Conservation (phyloP, 1,139 yeast species). For the Neolecta irregularis region DNA sequence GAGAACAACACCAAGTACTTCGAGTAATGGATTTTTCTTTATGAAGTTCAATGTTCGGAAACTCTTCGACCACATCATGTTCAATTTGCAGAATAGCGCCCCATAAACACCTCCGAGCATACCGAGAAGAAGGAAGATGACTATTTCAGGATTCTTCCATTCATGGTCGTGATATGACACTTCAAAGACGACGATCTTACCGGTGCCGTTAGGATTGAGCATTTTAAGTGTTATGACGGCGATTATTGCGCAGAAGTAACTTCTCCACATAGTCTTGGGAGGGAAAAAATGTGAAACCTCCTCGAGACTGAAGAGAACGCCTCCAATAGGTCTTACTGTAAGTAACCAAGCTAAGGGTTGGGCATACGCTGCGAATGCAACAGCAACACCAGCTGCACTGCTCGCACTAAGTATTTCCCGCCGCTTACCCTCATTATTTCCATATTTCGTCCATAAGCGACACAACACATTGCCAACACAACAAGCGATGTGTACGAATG, state of each 20-base stretch:
- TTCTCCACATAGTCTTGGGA: conserved; percentile 42
- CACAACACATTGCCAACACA: conserved; percentile 48
- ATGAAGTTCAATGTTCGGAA: conserved; percentile 29
- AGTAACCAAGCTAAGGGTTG: no score
- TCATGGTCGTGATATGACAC: conserved; percentile 36
- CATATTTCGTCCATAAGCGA: conserved; percentile 36
- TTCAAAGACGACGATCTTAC: conserved; percentile 45
- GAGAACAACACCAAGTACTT: conserved; percentile 35
- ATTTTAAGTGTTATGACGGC: conserved; percentile 43
- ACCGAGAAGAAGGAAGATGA: conserved; percentile 37
- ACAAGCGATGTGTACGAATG: conserved; percentile 55
- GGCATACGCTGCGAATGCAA: conserved; percentile 56
- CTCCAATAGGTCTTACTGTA: conserved; percentile 63
- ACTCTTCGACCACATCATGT: conserved; percentile 34
- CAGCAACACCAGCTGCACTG: conserved; percentile 54
- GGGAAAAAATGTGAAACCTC: conserved; percentile 49
- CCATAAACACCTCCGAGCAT: conserved; percentile 46
- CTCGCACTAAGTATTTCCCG: conserved; percentile 49
- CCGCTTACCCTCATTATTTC: conserved; percentile 38
- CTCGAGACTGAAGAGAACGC: conserved; percentile 49
- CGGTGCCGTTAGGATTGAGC: conserved; percentile 48
- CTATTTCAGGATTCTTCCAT: conserved; percentile 38
- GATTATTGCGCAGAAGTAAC: conserved; percentile 46
- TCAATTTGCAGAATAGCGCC: conserved; percentile 37
- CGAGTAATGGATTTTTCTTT: conserved; percentile 32